Evolutionary conservation across 208 protist species (phyloP).

Genomic region (Sergeia podlipaevii): DNA sequence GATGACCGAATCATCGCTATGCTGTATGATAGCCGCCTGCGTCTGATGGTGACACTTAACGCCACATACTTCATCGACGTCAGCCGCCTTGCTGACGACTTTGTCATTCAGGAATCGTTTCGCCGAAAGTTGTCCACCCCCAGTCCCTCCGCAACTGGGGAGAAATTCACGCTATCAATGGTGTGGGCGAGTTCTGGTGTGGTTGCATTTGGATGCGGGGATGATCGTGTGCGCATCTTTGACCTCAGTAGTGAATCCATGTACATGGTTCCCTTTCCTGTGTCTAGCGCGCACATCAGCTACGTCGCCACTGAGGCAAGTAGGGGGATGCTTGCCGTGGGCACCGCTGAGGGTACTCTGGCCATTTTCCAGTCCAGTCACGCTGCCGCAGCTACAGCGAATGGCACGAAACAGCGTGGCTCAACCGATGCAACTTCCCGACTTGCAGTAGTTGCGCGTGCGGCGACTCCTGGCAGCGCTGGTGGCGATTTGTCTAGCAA

Average conservation of each 20-base stretch:
- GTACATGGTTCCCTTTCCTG: slow-evolving; percentile 61
- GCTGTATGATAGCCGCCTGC: slow-evolving; percentile 61
- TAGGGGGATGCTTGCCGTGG: slow-evolving; percentile 42
- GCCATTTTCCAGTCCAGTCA: slow-evolving; percentile 45
- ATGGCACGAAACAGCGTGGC: not conserved
- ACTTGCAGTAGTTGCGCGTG: too few relatives aligned
- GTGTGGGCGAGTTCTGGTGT: slow-evolving; percentile 62
- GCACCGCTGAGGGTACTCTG: slow-evolving; percentile 65
- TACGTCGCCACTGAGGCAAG: slow-evolving; percentile 30
- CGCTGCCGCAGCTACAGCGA: not conserved
- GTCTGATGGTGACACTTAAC: slow-evolving; percentile 66
- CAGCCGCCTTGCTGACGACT: slow-evolving; percentile 44
- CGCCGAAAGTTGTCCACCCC: slow-evolving; percentile 73
- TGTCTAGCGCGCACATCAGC: slow-evolving; percentile 43
- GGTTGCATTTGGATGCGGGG: slow-evolving; percentile 74
- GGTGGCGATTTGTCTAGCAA: slow-evolving; percentile 22
- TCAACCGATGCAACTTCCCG: not conserved
- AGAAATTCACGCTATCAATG: slow-evolving; percentile 52
- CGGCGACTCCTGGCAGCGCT: not conserved
- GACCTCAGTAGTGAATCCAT: slow-evolving; percentile 71
- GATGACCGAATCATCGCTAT: slow-evolving; percentile 49
- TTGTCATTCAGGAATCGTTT: slow-evolving; percentile 33
- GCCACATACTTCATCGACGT: slow-evolving; percentile 55
- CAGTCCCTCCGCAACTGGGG: slow-evolving; percentile 16
- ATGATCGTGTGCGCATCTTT: slow-evolving; percentile 81